phyloP scores from a whole-genome alignment of 2,329 filamentous ascomycete genomes.

The Cephalotrichum gorgonifer region DNA sequence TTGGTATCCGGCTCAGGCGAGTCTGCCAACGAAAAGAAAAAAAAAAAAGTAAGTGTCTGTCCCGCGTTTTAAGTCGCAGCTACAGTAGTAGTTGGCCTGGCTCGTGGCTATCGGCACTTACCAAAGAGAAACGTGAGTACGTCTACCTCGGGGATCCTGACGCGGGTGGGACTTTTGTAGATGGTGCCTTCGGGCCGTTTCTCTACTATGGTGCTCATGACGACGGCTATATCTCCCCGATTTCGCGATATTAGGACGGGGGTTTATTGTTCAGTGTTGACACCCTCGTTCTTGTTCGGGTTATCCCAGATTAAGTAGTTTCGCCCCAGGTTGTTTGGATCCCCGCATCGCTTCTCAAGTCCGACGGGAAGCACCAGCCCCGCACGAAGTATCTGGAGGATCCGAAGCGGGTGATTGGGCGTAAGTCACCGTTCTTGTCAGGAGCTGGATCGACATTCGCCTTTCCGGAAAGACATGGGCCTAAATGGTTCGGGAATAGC shows the following conservation, averaged over 20 bases:
- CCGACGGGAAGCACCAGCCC: no score
- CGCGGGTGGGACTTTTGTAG: constrained; percentile 21
- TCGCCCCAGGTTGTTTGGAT: background rate
- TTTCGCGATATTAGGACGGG: background rate
- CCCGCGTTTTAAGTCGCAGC: background rate
- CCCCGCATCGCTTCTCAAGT: background rate
- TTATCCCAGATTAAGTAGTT: background rate
- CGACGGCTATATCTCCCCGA: no score
- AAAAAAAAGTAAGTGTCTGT: background rate
- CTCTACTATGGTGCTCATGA: background rate
- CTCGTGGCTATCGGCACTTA: constrained; percentile 10
- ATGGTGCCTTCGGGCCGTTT: constrained; percentile 11
- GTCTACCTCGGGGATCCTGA: constrained; percentile 27
- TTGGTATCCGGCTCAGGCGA: constrained; percentile 20
- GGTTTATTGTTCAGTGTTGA: background rate
- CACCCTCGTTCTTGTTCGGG: background rate
- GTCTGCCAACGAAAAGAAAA: constrained; percentile 17
- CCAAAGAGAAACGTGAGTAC: constrained; percentile 32
- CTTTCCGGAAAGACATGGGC: no score
- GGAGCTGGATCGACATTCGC: no score
- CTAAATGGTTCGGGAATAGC: no score
- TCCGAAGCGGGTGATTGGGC: no score
- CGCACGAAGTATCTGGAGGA: no score
- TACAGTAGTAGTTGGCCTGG: background rate
- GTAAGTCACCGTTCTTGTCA: no score